These are phyloP conservation scores for Cruciata laevipes DNA, from an alignment of 257 asterid species.

Conservation along the genomic window DNA sequence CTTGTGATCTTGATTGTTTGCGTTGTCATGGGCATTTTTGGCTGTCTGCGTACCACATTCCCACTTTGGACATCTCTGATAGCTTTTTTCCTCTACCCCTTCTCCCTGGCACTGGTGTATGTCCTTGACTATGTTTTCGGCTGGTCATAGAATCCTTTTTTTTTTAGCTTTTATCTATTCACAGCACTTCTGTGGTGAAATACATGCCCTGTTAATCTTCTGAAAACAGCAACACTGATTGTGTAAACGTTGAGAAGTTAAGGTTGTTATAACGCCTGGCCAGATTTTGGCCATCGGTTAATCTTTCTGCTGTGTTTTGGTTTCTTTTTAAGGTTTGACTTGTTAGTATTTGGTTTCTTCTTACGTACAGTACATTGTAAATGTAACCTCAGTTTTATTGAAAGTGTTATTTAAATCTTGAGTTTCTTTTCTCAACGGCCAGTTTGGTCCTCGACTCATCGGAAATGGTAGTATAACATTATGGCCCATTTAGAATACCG, in stretches of 20 bases:
- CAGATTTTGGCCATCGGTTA: background rate
- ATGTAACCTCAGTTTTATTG: too few relatives aligned
- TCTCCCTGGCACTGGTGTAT: conserved; percentile 77
- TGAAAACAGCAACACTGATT: background rate
- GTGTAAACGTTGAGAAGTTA: background rate
- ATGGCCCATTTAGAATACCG: too few relatives aligned
- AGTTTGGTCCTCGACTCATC: too few relatives aligned
- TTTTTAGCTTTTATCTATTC: background rate
- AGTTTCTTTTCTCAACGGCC: too few relatives aligned
- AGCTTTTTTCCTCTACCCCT: conserved; percentile 69
- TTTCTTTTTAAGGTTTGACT: background rate
- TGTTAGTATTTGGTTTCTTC: background rate
- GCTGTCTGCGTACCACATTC: conserved; percentile 66
- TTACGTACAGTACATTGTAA: background rate
- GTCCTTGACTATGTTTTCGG: conserved; percentile 80
- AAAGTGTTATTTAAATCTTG: too few relatives aligned
- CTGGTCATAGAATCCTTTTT: conserved; percentile 48
- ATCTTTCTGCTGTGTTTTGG: background rate
- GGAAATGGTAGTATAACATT: too few relatives aligned
- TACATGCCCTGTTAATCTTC: background rate
- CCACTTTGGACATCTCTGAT: conserved; percentile 73
- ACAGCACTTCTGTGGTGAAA: background rate
- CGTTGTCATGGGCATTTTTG: conserved; percentile 68
- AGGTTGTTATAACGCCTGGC: background rate
- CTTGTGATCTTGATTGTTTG: conserved; percentile 80